Conservation (phyloP, 106 monocot genomes). For the Platanthera zijinensis region DNA sequence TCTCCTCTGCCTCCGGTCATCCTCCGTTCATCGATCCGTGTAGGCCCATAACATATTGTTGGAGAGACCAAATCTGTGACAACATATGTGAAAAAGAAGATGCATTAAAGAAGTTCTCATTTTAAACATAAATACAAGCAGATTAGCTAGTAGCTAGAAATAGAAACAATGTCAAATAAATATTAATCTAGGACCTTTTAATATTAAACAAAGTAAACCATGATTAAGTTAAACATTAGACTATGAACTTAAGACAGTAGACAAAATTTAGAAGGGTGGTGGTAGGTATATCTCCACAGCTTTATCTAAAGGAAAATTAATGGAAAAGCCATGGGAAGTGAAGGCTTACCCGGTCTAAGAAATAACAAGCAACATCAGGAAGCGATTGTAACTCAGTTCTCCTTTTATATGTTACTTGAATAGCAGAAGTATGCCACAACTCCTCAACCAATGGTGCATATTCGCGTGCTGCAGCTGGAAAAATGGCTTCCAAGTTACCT, state of each 20-base stretch:
- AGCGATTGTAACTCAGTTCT: conserved; percentile 53
- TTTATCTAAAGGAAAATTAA: background rate
- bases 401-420: conserved; percentile 69
- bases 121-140: background rate
- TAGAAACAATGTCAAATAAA: background rate
- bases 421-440: conserved; percentile 78
- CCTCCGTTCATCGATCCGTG: too few species aligned
- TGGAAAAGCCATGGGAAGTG: conserved; percentile 1
- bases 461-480: conserved; percentile 75
- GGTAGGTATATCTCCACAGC: background rate
- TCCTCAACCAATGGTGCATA: conserved; percentile 79
- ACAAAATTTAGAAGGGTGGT: background rate
- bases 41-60: too few species aligned
- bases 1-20: too few species aligned
- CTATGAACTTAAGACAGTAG: background rate
- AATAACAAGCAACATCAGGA: conserved; percentile 64
- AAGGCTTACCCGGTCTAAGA: conserved; percentile 56
- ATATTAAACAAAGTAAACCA: background rate
- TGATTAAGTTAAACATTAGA: background rate
- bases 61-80: too few species aligned
- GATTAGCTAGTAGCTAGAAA: background rate
- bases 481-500: conserved; percentile 70
- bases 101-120: background rate
- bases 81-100: background rate
- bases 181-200: background rate